Conservation (phyloP, 1,284 basidiomycete genomes). For the Anthracocystis setariae region DNA sequence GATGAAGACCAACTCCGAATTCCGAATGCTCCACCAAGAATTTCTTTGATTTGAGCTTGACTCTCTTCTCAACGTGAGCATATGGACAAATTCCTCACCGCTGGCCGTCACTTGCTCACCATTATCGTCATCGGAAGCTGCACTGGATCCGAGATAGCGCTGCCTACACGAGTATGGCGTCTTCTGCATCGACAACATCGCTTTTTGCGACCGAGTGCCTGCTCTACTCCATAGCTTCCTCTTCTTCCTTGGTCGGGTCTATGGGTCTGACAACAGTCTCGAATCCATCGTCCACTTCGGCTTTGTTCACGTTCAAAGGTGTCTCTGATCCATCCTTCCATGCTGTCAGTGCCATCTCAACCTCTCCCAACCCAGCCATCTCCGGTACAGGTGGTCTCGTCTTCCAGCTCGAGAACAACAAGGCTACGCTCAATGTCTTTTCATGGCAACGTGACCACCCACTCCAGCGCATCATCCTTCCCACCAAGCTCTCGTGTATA, state of each 20-base stretch:
- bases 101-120: too few relatives aligned
- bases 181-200: conserved; percentile 30
- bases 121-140: too few relatives aligned
- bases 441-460: conserved; percentile 77
- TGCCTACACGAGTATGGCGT: conserved; percentile 13
- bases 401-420: conserved; percentile 80
- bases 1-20: conserved; percentile 1
- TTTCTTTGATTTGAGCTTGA: conserved; percentile 2
- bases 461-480: conserved; percentile 83
- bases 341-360: conserved; percentile 36
- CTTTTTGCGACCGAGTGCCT: conserved; percentile 56
- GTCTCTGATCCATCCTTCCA: conserved; percentile 47
- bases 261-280: conserved; percentile 51
- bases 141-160: too few relatives aligned
- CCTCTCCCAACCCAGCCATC: conserved; percentile 70
- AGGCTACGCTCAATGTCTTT: conserved; percentile 81
- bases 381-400: conserved; percentile 79
- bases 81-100: background rate
- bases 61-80: background rate
- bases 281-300: conserved; percentile 46
- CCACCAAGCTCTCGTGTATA: conserved; percentile 85
- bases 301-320: conserved; percentile 57
- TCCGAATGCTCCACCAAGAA: conserved; percentile 17
- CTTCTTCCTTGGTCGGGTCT: conserved; percentile 38
- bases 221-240: conserved; percentile 54